These are phyloP conservation scores for Pseudogymnoascus sp. DNA, from an alignment of 2,329 filamentous ascomycete genomes.

Conservation along the genomic window DNA sequence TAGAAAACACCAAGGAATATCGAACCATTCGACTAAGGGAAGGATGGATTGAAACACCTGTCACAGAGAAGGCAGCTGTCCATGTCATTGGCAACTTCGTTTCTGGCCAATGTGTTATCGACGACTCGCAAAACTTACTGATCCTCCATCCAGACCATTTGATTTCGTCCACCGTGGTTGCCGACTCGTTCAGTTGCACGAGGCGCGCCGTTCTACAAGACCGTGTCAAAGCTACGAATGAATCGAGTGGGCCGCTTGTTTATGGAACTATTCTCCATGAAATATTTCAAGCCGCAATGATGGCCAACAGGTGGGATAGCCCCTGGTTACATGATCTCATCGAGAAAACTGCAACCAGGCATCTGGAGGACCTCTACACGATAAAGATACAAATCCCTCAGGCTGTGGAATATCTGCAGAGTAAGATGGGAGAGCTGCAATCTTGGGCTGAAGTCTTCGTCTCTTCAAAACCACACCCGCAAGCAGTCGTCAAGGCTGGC, in stretches of 20 bases:
- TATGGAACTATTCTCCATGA: slow-evolving; percentile 94
- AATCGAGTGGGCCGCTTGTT: slow-evolving; percentile 70
- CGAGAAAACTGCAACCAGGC: slow-evolving; percentile 60
- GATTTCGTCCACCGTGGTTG: slow-evolving; percentile 87
- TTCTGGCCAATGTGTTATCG: slow-evolving; percentile 66
- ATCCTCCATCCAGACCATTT: slow-evolving; percentile 93
- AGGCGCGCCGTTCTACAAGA: slow-evolving; percentile 90
- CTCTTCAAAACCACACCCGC: slow-evolving; percentile 55
- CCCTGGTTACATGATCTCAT: slow-evolving; percentile 60
- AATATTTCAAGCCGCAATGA: slow-evolving; percentile 84
- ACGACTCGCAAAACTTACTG: slow-evolving; percentile 75
- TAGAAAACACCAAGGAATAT: slow-evolving; percentile 59
- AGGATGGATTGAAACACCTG: slow-evolving; percentile 78
- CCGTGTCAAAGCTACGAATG: slow-evolving; percentile 82
- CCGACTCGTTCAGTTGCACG: slow-evolving; percentile 90
- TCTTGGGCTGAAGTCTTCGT: slow-evolving; percentile 81
- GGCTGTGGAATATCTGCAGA: slow-evolving; percentile 70
- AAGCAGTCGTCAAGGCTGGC: slow-evolving; percentile 70
- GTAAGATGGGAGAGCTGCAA: slow-evolving; percentile 74
- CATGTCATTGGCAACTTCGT: slow-evolving; percentile 80
- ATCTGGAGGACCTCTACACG: slow-evolving; percentile 83
- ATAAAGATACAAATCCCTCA: slow-evolving; percentile 68
- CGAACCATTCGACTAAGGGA: slow-evolving; percentile 71
- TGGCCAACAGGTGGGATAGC: slow-evolving; percentile 72
- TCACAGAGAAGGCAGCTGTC: slow-evolving; percentile 66